A percentile compares a stretch with the other conserved stretches of the same genome.
Conservation (phyloP, 2,329 filamentous ascomycete genomes). For the Nemania sp. region DNA sequence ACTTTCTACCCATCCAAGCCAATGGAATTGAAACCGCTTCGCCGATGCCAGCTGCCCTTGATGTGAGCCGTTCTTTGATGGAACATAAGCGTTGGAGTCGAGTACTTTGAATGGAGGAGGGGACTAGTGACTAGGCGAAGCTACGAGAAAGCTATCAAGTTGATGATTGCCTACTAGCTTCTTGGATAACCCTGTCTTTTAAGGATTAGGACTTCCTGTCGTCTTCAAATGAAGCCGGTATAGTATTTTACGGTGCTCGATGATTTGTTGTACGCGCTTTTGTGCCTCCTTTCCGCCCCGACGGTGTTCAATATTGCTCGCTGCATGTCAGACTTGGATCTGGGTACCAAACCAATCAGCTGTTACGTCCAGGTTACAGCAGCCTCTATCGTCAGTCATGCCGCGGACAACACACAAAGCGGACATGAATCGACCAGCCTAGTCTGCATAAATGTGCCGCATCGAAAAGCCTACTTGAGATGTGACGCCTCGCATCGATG, state of each 20-base stretch:
- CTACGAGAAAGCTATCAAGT: not conserved
- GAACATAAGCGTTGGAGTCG: conserved; percentile 14
- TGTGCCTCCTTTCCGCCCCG: conserved; percentile 6
- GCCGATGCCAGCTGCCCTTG: conserved; percentile 18
- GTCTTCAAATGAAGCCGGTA: conserved; percentile 14
- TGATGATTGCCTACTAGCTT: conserved; percentile 14
- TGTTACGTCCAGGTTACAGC: conserved; percentile 12
- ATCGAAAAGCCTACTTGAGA: conserved; percentile 10
- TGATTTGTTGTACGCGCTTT: conserved; percentile 18
- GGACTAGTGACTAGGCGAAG: not conserved
- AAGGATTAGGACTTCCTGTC: conserved; percentile 11
- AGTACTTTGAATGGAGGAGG: conserved; percentile 14
- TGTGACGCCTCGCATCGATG: conserved; percentile 7
- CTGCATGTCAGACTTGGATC: conserved; percentile 27
- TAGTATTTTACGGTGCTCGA: conserved; percentile 8
- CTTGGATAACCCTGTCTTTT: conserved; percentile 17
- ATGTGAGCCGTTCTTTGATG: conserved; percentile 15
- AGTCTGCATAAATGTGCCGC: conserved; percentile 18
- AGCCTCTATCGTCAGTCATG: conserved; percentile 15
- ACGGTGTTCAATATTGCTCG: conserved; percentile 16
- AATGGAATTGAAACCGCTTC: conserved; percentile 16
- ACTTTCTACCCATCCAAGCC: conserved; percentile 10
- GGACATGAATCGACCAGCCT: conserved; percentile 8
- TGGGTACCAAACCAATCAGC: conserved; percentile 20
- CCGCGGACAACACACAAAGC: conserved; percentile 15